Base-by-base conservation (phyloP, 2,329 filamentous ascomycete species). In the Aciculosporium take region DNA sequence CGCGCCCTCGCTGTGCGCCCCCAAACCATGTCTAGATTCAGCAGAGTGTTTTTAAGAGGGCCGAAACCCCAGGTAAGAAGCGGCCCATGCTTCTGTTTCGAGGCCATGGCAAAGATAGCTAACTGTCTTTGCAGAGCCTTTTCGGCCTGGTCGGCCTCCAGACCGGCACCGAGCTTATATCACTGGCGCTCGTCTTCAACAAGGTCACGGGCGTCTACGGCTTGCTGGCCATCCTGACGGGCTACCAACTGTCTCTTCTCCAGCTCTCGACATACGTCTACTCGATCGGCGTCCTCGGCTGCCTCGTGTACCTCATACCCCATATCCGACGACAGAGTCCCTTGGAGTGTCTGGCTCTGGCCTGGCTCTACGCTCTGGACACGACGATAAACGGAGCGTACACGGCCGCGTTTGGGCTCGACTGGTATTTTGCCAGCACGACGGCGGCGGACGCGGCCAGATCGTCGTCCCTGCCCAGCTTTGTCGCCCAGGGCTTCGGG, bases 231-330 rank as follows among this genome's bases (percentile, higher is more conserved):
- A 74, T 94, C 51, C 69, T 94, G 49, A 94, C 88, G 20, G 89
- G 89, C 57, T 87, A 84, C 61, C 70, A 81, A 51, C 76, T 94
- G 47, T 88, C 85, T 41, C 71, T 79, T 24, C 72, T 91, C 20
- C 89, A 95, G 62, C 72, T 94, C 43, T 84, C 82, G 44, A 91
- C 93, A 71, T 95, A 94, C 69, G 71, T 94, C 37, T 94, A 94
- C 70, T 91, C 84, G 21, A 71, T 91, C 46, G 52, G 75, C 47
- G 73, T 83, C 23, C 76, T 94, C 48, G 67, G 71, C 48, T 63
- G 82, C 35, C 73, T 84, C 50, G 69, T 74, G 39, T 73, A 77
- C 53, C 78, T 94, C 37, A 73, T 84, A 53, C 83, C 83, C 37
- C 81, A 91, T 57, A 84, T 95, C 57, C 80, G 84, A 48, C 73